Conservation (phyloP, 202 grass and related monocot genomes). For the Tripidium arundinaceum region DNA sequence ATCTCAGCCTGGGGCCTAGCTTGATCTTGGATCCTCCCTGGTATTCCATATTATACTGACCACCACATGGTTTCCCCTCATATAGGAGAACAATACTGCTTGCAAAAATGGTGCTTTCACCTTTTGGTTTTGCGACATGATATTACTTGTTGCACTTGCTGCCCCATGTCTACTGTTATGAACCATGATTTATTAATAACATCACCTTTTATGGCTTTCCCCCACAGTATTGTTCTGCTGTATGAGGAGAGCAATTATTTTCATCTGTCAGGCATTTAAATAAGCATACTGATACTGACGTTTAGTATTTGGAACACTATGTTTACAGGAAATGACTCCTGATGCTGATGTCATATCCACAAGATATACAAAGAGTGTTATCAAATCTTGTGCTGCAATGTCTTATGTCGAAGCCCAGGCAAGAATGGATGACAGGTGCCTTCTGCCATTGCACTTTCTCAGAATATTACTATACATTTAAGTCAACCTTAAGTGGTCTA, state of each 20-base stretch:
- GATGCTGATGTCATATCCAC: slow-evolving; percentile 78
- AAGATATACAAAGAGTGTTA: slow-evolving; percentile 90
- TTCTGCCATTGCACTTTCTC: slow-evolving; percentile 17
- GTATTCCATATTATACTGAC: slow-evolving; percentile 5
- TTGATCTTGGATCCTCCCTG: not conserved
- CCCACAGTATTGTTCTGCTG: not conserved
- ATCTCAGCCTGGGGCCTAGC: not conserved
- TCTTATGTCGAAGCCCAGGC: slow-evolving; percentile 99
- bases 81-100: not conserved
- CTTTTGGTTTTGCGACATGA: not conserved
- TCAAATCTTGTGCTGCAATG: slow-evolving; percentile 95
- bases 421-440: slow-evolving; percentile 96
- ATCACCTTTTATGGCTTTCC: not conserved
- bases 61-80: not conserved
- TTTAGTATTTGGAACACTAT: slow-evolving; percentile 28
- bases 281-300: not conserved
- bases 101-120: not conserved
- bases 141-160: not conserved
- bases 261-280: slow-evolving; percentile 7
- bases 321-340: slow-evolving; percentile 82
- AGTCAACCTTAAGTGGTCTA: slow-evolving; percentile 7
- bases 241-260: not conserved
- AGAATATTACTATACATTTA: slow-evolving; percentile 9
- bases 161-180: not conserved
- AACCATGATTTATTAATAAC: slow-evolving; percentile 5